Percentiles rank a stretch among this genome's conserved stretches.
phyloP scores from a whole-genome alignment of 495 filamentous ascomycete species.

The Pyronema omphalodes region DNA sequence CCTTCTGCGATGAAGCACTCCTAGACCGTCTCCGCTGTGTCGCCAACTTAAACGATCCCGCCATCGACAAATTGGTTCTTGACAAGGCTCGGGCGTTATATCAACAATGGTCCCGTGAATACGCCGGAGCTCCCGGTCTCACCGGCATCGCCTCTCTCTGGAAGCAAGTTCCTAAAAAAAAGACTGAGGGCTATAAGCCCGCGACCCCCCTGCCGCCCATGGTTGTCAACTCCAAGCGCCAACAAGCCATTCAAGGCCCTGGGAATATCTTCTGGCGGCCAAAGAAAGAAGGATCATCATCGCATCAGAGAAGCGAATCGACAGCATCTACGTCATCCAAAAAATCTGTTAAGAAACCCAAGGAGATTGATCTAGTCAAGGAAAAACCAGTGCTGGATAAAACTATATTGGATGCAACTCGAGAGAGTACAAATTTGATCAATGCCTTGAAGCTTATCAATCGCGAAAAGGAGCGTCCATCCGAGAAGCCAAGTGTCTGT shows the following conservation, averaged over 20 bases:
- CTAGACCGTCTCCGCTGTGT: constrained; percentile 60
- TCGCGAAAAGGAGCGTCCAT: constrained; percentile 70
- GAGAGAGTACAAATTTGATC: constrained; percentile 75
- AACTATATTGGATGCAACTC: constrained; percentile 64
- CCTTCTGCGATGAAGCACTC: constrained; percentile 61
- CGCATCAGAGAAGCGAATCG: background rate
- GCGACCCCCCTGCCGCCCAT: constrained; percentile 7
- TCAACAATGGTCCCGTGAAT: constrained; percentile 67
- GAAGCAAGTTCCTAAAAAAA: constrained; percentile 53
- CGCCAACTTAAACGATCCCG: constrained; percentile 63
- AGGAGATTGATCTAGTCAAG: constrained; percentile 57
- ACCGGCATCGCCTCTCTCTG: constrained; percentile 61
- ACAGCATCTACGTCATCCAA: constrained; percentile 7
- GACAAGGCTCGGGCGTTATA: constrained; percentile 73
- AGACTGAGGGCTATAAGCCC: constrained; percentile 25
- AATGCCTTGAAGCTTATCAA: constrained; percentile 86
- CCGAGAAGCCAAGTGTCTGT: constrained; percentile 59
- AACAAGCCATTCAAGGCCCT: constrained; percentile 7
- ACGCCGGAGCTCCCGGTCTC: constrained; percentile 67
- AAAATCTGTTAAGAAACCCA: constrained; percentile 26
- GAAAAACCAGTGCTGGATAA: constrained; percentile 73
- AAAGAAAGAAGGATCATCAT: background rate
- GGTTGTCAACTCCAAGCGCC: constrained; percentile 6
- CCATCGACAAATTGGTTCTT: constrained; percentile 70
- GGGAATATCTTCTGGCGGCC: constrained; percentile 25